Percentiles rank a stretch among this genome's conserved stretches.
phyloP scores from a whole-genome alignment of 2,329 filamentous ascomycete species.

The Fusarium musae region DNA sequence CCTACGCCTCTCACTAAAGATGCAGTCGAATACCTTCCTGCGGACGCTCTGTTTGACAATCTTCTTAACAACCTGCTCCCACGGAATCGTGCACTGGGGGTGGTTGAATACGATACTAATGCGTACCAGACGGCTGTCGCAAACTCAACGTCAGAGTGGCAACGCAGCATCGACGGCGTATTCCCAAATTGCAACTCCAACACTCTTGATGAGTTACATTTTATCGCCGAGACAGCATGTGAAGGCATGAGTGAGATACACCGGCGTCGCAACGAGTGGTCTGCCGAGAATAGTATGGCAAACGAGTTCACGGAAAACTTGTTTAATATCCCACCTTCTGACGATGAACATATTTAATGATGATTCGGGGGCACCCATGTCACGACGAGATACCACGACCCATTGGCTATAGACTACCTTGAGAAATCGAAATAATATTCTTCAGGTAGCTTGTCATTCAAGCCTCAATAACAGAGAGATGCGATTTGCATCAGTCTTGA shows the following conservation, averaged over 20 bases:
- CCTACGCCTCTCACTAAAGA: slow-evolving; percentile 49
- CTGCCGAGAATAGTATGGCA: slow-evolving; percentile 44
- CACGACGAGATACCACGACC: slow-evolving; percentile 4
- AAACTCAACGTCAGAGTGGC: slow-evolving; percentile 56
- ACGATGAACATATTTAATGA: slow-evolving; percentile 25
- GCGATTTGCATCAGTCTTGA: slow-evolving; percentile 24
- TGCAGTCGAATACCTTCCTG: slow-evolving; percentile 50
- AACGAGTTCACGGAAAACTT: slow-evolving; percentile 49
- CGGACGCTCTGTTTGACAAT: slow-evolving; percentile 42
- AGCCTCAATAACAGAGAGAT: slow-evolving; percentile 35
- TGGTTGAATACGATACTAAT: slow-evolving; percentile 52
- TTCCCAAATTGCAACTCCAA: slow-evolving; percentile 58
- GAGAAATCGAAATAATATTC: slow-evolving; percentile 27
- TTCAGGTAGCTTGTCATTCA: slow-evolving; percentile 37
- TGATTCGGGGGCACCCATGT: neutral
- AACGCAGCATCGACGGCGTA: slow-evolving; percentile 56
- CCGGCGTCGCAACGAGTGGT: slow-evolving; percentile 46
- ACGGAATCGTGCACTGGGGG: slow-evolving; percentile 40
- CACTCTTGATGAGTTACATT: slow-evolving; percentile 57
- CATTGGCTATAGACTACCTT: neutral
- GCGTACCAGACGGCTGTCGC: slow-evolving; percentile 52
- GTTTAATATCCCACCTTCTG: slow-evolving; percentile 27
- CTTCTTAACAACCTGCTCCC: slow-evolving; percentile 40
- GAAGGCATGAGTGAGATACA: slow-evolving; percentile 58
- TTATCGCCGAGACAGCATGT: slow-evolving; percentile 57